phyloP scores from a whole-genome alignment of 129 eudicot genomes.

The Mikania micrantha region DNA sequence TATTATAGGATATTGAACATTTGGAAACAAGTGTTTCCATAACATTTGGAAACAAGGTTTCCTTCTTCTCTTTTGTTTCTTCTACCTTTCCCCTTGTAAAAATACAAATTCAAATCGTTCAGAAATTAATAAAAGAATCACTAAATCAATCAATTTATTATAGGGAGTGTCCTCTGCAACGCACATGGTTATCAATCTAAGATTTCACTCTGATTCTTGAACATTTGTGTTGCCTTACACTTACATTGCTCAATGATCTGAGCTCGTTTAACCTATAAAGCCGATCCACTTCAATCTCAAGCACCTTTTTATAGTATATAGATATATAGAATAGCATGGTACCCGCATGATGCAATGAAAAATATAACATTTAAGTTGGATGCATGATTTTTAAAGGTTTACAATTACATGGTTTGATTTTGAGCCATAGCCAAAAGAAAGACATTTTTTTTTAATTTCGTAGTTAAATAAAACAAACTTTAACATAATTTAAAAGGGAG shows the following conservation, averaged over 20 bases:
- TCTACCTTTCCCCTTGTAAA: constrained; percentile 5
- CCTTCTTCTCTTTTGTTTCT: no score
- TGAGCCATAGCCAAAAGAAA: no score
- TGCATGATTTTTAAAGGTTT: no score
- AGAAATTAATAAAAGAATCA: background rate
- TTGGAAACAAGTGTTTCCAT: constrained; percentile 25
- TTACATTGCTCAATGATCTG: constrained; percentile 49
- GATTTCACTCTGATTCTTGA: background rate
- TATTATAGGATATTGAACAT: constrained; percentile 24
- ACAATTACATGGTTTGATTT: no score
- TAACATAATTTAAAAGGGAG: no score
- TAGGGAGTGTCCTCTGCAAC: constrained; percentile 42
- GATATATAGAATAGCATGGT: no score
- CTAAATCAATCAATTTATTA: background rate
- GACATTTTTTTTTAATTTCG: no score
- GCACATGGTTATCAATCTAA: background rate
- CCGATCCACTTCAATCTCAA: constrained; percentile 82
- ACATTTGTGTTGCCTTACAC: background rate
- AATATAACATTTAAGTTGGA: no score
- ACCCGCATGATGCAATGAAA: no score
- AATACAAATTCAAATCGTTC: background rate
- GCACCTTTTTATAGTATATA: no score
- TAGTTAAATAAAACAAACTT: no score
- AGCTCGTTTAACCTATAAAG: constrained; percentile 69
- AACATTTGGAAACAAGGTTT: constrained; percentile 29